Evolutionary conservation across 306 rosid genomes (phyloP), one percentile per base, ranked within the genome.

Genomic region (Malus orientalis): DNA sequence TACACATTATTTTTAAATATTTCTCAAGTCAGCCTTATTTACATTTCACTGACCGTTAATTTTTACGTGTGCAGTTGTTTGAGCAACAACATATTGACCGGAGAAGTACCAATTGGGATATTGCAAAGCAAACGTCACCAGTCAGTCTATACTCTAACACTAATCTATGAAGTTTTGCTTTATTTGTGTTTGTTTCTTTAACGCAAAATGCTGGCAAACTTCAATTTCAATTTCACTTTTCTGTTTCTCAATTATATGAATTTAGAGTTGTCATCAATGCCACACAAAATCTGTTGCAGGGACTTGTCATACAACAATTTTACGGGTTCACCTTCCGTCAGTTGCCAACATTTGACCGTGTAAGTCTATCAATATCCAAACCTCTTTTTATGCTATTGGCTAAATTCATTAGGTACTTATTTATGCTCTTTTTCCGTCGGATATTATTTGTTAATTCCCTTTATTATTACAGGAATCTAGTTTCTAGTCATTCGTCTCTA

Each of bases 271-370:
- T 64, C 66, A 69, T 51, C 64, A 58, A 73, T 81, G 76, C 20
- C 42, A 55, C 54, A n/a, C 49, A 64, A 64, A 65, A 65, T 77
- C 42, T 77, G 70, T 75, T 87, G 60, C 90, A 94, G 97, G 19
- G 97, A 94, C 79, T 82, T 94, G 83, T 90, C 98, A 74, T 84
- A 84, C 86, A 94, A 94, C 86, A 90, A 90, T 69, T 92, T 94
- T 77, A 84, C 91, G 0, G 78, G 76, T 44, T 53, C 87, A 69
- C 44, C 79, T 57, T 30, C 73, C 3, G 0, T 42, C 70, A 0
- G 2, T 57, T 92, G 91, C 81, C 83, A 62, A 33, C 70, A 4
- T 19, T 64, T 74, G 71, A 16, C 73, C 45, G 87, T 90, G 97
- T 92, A 87, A 90, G 97, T 75, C 70, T 76, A 76, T 63, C 60